Evolutionary conservation across 768 basidiomycete genomes (phyloP).

Genomic region (Macrolepiota albuminosa): DNA sequence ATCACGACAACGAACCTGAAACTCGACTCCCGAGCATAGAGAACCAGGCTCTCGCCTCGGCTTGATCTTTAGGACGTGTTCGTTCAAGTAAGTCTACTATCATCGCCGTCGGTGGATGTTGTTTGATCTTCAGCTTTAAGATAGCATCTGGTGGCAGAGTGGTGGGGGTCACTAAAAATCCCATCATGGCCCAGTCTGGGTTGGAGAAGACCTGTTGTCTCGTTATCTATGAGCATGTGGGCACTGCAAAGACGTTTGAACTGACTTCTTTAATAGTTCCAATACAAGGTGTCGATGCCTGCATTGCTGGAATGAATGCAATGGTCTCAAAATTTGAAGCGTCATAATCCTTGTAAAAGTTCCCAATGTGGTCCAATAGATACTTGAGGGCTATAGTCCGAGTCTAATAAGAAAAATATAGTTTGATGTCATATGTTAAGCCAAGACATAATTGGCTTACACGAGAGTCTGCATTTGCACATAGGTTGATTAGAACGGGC

Average conservation of each 20-base stretch:
- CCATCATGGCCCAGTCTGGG: constrained; percentile 65
- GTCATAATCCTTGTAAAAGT: constrained; percentile 56
- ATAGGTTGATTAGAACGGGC: constrained; percentile 60
- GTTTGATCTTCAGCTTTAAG: constrained; percentile 60
- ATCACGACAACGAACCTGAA: constrained; percentile 37
- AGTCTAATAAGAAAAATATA: constrained; percentile 19
- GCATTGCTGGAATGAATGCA: constrained; percentile 76
- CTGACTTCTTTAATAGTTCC: constrained; percentile 64
- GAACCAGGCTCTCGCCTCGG: constrained; percentile 63
- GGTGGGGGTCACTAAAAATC: constrained; percentile 66
- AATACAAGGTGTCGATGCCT: constrained; percentile 45
- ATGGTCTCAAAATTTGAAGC: constrained; percentile 50
- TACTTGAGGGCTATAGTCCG: constrained; percentile 73
- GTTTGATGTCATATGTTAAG: not conserved
- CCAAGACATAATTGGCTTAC: constrained; percentile 17
- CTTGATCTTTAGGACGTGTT: constrained; percentile 51
- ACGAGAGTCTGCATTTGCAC: constrained; percentile 46
- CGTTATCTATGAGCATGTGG: not conserved
- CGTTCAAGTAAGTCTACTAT: constrained; percentile 56
- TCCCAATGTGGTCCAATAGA: constrained; percentile 67
- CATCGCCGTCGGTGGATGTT: constrained; percentile 60
- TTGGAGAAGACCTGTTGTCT: constrained; percentile 61
- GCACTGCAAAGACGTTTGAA: not conserved
- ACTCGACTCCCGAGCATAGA: constrained; percentile 59
- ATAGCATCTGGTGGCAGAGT: constrained; percentile 45